Base-by-base conservation (phyloP, 108 stramenopile genomes). In the Conticribra guillardii region DNA sequence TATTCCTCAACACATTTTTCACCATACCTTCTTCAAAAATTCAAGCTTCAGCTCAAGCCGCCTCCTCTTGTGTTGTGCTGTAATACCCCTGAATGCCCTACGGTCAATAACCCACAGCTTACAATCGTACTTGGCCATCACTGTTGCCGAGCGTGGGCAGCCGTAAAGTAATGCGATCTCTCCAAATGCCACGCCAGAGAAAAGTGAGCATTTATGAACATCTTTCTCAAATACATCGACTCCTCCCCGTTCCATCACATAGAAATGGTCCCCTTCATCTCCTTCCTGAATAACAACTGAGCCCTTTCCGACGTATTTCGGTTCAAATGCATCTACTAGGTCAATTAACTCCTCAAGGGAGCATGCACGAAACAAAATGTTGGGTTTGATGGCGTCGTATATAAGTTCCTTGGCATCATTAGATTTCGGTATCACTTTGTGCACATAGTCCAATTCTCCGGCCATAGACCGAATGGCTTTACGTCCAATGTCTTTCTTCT, bases 101-200 rank as follows among this genome's bases (percentile, higher is more conserved):
- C 89, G 80, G 75, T 86, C 73, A 46, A 90, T 87, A 8, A 81
- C 69, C 89, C 89, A 90, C 21, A 88, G 49, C 47, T 79, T 69
- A 63, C 62, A 64, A 33, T 73, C 72, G 54, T 73, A 63, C 24
- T 64, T 53, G 3, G 72, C 69, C 19, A 51, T 52, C 23, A 90
- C 73, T 45, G 87, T 86, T 9, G 92, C 94, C 23, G 87, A 76
- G 4, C 91, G 79, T 4, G 92, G 89, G 46, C 82, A 89, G 49
- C 85, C 78, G 82, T 93, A 93, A 67, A 95, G 71, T 51, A 95
- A 62, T 15, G 92, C 89, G 31, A 95, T 89, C 76, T 95, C 94
- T 24, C 94, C 94, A 71, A 95, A 93, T 53, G 81, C 83, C 33
- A 73, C 69, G 0, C 85, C 87, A 24, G 70, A 67, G 56, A 68